Evolutionary conservation across 2,329 filamentous ascomycete genomes (phyloP).

Genomic region (Pseudogymnoascus sp.): DNA sequence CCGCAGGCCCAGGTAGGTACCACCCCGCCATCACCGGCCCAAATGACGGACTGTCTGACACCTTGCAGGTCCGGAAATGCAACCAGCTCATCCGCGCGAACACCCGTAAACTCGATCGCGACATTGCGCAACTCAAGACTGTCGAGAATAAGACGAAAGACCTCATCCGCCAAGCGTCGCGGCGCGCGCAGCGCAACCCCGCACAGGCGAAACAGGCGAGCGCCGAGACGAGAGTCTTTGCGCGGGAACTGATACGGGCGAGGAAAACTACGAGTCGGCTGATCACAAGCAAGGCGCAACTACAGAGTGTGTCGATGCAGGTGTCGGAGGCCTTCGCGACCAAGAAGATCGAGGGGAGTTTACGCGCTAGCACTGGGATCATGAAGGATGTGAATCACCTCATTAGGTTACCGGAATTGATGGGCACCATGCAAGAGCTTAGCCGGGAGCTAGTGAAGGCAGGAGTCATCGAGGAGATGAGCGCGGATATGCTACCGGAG

Average conservation of each 20-base stretch:
- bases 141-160: constrained; percentile 78
- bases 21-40: constrained; percentile 8
- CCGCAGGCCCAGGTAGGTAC: constrained; percentile 76
- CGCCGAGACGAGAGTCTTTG: constrained; percentile 79
- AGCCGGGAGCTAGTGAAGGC: constrained; percentile 84
- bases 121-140: constrained; percentile 69
- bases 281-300: constrained; percentile 80
- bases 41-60: constrained; percentile 11
- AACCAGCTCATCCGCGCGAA: constrained; percentile 83
- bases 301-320: constrained; percentile 92
- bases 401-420: constrained; percentile 75
- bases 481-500: constrained; percentile 74
- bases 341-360: constrained; percentile 89
- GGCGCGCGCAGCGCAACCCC: constrained; percentile 71
- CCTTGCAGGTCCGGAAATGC: constrained; percentile 78
- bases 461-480: constrained; percentile 96
- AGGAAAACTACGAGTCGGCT: constrained; percentile 68
- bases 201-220: constrained; percentile 69
- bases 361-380: constrained; percentile 76
- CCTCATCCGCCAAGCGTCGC: constrained; percentile 74
- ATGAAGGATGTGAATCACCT: constrained; percentile 95
- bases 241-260: constrained; percentile 74
- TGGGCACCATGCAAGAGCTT: constrained; percentile 80
- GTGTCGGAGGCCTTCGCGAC: constrained; percentile 94
- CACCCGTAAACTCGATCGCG: constrained; percentile 88